Conservation (phyloP, 495 filamentous ascomycete species). For the Aspergillus indologenus region DNA sequence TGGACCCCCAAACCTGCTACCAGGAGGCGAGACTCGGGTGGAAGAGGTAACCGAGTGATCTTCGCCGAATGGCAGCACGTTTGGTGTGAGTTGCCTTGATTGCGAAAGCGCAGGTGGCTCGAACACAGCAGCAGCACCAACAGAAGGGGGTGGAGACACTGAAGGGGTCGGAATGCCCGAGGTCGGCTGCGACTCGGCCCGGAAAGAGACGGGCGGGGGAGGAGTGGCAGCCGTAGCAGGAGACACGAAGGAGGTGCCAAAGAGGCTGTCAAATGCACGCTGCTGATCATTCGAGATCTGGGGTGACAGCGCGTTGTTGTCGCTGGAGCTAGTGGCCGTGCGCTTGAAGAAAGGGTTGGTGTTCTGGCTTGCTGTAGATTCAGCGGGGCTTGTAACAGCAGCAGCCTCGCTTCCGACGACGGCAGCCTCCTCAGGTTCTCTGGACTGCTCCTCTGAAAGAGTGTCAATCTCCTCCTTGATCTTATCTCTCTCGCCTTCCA, state of each 20-base stretch:
- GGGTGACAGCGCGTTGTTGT: slow-evolving; percentile 52
- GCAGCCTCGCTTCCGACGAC: slow-evolving; percentile 43
- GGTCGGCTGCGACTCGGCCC: slow-evolving; percentile 51
- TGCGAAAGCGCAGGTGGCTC: slow-evolving; percentile 62
- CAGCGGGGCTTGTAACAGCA: slow-evolving; percentile 62
- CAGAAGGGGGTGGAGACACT: slow-evolving; percentile 56
- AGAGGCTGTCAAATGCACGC: slow-evolving; percentile 83
- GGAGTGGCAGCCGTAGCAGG: slow-evolving; percentile 42
- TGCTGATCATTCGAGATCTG: slow-evolving; percentile 49
- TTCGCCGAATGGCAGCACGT: slow-evolving; percentile 62
- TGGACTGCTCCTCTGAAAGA: slow-evolving; percentile 51
- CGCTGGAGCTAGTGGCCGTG: slow-evolving; percentile 59
- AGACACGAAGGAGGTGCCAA: slow-evolving; percentile 69
- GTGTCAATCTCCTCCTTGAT: slow-evolving; percentile 73
- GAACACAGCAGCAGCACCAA: slow-evolving; percentile 25
- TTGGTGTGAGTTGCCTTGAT: slow-evolving; percentile 69
- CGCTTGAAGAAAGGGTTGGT: slow-evolving; percentile 88
- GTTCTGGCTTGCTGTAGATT: slow-evolving; percentile 71
- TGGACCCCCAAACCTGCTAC: slow-evolving; percentile 59
- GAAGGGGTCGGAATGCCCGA: slow-evolving; percentile 57
- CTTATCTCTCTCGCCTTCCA: slow-evolving; percentile 82
- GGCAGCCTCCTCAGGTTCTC: slow-evolving; percentile 30
- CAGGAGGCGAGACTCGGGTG: slow-evolving; percentile 76
- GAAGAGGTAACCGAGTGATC: slow-evolving; percentile 71
- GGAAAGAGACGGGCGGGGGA: slow-evolving; percentile 65